phyloP scores from a whole-genome alignment of 768 basidiomycete species.

The Lepiota brunneoincarnata region DNA sequence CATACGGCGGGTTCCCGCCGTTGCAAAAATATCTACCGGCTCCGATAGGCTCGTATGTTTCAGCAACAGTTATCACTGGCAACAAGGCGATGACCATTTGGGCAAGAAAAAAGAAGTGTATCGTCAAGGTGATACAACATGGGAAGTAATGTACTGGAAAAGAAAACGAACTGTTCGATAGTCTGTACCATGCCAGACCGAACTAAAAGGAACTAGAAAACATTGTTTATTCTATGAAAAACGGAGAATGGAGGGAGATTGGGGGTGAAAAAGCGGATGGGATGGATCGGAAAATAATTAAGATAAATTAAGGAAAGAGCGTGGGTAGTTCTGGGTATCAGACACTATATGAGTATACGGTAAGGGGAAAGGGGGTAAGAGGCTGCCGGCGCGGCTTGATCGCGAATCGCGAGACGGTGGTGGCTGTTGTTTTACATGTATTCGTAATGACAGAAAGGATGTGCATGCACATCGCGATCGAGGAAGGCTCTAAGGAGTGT shows the following conservation, averaged over 20 bases:
- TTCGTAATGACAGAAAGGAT: constrained; percentile 11
- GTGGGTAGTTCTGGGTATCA: background rate
- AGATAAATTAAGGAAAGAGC: constrained; percentile 10
- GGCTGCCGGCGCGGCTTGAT: constrained; percentile 1
- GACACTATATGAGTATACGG: background rate
- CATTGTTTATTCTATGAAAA: background rate
- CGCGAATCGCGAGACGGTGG: background rate
- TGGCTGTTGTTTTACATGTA: constrained; percentile 10
- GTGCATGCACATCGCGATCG: constrained; percentile 9
- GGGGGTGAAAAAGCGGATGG: background rate
- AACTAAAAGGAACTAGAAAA: background rate
- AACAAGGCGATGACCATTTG: background rate
- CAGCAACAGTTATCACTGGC: too few species aligned
- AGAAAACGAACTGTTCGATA: background rate
- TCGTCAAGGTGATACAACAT: background rate
- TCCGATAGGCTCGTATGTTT: too few species aligned
- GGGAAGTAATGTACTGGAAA: background rate
- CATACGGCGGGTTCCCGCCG: too few species aligned
- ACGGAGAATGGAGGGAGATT: constrained; percentile 4
- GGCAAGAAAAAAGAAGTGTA: background rate
- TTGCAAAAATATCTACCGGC: too few species aligned
- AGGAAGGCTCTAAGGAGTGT: constrained; percentile 6
- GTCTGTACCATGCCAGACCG: background rate
- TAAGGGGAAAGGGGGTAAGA: background rate
- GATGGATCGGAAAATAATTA: background rate